Base-by-base conservation (phyloP, 1,284 basidiomycete species). In the Golubevia pallescens region DNA sequence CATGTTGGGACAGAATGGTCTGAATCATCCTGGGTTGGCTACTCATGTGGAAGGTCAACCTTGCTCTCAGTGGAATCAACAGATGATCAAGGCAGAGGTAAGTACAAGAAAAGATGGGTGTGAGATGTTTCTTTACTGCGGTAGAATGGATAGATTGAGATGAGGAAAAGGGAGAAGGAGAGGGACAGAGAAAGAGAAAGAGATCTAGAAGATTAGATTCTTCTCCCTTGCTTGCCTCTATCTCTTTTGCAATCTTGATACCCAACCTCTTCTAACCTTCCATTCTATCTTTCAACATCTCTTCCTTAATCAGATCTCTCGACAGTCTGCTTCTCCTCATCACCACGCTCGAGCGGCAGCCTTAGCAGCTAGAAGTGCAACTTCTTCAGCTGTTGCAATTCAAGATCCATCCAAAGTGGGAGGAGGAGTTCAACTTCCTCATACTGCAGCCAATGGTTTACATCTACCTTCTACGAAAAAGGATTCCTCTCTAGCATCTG, bases 301-400 rank as follows among this genome's bases (percentile, higher is more conserved):
- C 20, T 32, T 14, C 48, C 38, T 55, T 32, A 54, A 53, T 1
- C 68, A 87, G 85, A 86, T 87, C 48, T 89, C 88, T n/a, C 84
- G 89, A 54, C 82, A 87, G 58, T 86, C 88, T 1, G 86, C 86
- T 6, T 86, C 88, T 14, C 88, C 89, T 0, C 89, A 90, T 73
- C 88, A 89, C 73, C 88, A 89, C 24, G 89, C 89, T 14, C 82
- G 89, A 23, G 88, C 89, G 20, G 88, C 89, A 14, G 88, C 89
- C 42, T 86, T 89, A 63, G 88, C 88, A 8, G 88, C 88, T 4
- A 84, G 89, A 42, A 87, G 87, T 63, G 86, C 87, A 38, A 87
- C 87, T 61, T 88, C 87, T 65, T 81, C 86, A 68, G 85, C 86
- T 6, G 78, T 86, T 24, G 86, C 88, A 8, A 79, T 79, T 78